Evolutionary conservation across 106 monocot species (phyloP), one percentile per base, ranked within the genome.

Genomic region (Cymbidium sinense): DNA sequence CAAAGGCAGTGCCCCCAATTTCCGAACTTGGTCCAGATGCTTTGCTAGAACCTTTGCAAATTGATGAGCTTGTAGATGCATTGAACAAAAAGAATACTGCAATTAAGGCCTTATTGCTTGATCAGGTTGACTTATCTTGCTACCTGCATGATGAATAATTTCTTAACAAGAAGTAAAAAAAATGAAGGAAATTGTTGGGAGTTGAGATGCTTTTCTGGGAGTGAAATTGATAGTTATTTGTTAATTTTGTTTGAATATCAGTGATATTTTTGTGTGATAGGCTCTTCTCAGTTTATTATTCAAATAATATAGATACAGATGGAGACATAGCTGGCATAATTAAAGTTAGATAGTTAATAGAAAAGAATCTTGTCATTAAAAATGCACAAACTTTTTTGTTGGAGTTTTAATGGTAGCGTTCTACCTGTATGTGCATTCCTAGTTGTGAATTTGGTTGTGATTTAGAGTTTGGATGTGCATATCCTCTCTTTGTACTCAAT

Each of bases 1-100:
- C 98, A 75, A 78, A 78, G 76, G 77, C 87, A 70, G 86, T 90
- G 62, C 90, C 88, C 79, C 94, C 94, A 64, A 94, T 98, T 64
- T 98, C 98, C 83, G 90, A 90, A 82, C 84, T 98, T 75, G 94
- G 98, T 73, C 94, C 98, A 69, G 98, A 98, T 92, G 94, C 91
- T 20, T 82, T 98, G 31, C 81, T 89, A 58, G 94, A 98, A 78
- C 92, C 88, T 64, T 92, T 92, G 87, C 44, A 70, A 75, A 54
- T 83, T 35, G 79, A 90, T 75, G 85, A 94, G 73, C 94, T 98
- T 84, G 75, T 78, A 25, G 79, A 84, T 19, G 82, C 88, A 27
- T 64, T 98, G 43, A 84, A 88, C 74, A 84, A 81, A 82, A 94
- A 89, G 84, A 94, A 86, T 33, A 86, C 78, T 74, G 82, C 79